Evolutionary conservation across 345 rosid genomes (phyloP).

Genomic region (Noccaea bulbosa): DNA sequence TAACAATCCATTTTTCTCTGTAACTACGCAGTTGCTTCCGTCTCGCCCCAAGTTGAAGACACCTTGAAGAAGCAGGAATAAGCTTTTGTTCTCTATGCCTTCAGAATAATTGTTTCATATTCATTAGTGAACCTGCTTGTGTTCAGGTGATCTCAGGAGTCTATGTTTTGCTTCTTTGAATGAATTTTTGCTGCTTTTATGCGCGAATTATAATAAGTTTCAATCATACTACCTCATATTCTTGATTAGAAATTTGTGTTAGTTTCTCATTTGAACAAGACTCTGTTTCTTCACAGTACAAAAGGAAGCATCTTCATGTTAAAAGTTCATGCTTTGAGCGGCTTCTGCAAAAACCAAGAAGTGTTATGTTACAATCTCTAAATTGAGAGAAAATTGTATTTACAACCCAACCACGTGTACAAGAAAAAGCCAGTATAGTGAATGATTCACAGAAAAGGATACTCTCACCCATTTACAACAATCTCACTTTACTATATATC

Average conservation of each 20-base stretch:
- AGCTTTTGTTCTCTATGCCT: conserved; percentile 24
- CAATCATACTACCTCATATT: neutral
- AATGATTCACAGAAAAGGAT: conserved; percentile 7
- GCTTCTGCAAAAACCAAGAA: conserved; percentile 7
- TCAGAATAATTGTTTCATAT: conserved; percentile 37
- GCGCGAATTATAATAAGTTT: conserved; percentile 12
- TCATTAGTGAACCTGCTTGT: conserved; percentile 24
- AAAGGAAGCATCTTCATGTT: neutral
- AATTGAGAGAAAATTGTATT: conserved; percentile 3
- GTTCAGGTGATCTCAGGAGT: conserved; percentile 32
- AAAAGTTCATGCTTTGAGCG: neutral
- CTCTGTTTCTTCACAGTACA: conserved; percentile 3
- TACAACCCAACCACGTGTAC: conserved; percentile 40
- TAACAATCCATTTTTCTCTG: neutral
- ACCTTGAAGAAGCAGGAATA: conserved; percentile 36
- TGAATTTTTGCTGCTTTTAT: conserved; percentile 13
- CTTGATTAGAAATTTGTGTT: neutral
- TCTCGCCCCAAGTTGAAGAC: conserved; percentile 39
- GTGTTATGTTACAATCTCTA: neutral
- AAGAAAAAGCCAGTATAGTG: conserved; percentile 6
- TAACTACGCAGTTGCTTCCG: conserved; percentile 38
- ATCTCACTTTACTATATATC: conserved; percentile 36
- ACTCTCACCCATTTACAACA: conserved; percentile 34
- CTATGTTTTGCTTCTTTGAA: conserved; percentile 31
- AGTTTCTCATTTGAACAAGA: neutral